A percentile compares a stretch with the other conserved stretches of the same genome.
These are phyloP conservation scores for Phyllosticta paracitricarpa DNA, from an alignment of 2,329 filamentous ascomycete species.

Conservation along the genomic window DNA sequence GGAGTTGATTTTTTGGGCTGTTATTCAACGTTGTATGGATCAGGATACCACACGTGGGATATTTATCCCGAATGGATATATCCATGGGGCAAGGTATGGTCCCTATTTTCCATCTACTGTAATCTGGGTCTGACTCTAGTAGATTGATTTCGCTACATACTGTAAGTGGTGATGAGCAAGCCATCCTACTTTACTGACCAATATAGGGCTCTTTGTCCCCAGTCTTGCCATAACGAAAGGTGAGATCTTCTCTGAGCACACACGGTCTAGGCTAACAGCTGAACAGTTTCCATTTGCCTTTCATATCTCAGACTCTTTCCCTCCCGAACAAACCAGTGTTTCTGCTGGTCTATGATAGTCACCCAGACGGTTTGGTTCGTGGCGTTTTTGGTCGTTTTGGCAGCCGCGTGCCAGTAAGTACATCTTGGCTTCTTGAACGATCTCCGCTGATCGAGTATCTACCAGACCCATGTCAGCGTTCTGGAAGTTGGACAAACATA, in stretches of 20 bases:
- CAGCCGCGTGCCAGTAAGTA: constrained; percentile 23
- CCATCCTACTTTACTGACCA: neutral
- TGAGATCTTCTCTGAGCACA: constrained; percentile 12
- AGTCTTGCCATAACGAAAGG: constrained; percentile 20
- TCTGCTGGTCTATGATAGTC: constrained; percentile 19
- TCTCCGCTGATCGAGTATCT: neutral
- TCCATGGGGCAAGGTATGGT: constrained; percentile 6
- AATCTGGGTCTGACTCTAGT: constrained; percentile 14
- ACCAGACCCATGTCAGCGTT: constrained; percentile 3
- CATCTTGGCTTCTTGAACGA: neutral
- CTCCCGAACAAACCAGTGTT: constrained; percentile 19
- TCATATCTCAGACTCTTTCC: constrained; percentile 19
- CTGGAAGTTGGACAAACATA: neutral
- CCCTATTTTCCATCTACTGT: constrained; percentile 10
- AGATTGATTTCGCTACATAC: constrained; percentile 9
- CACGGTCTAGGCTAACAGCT: constrained; percentile 11
- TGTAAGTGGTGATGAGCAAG: neutral
- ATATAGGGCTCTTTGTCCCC: constrained; percentile 17
- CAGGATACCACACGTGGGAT: constrained; percentile 22
- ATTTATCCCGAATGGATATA: neutral
- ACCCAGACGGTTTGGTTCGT: constrained; percentile 17
- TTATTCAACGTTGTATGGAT: constrained; percentile 18
- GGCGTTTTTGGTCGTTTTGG: constrained; percentile 17
- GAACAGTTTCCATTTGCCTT: neutral
- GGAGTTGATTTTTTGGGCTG: constrained; percentile 20